A percentile compares a stretch with the other conserved stretches of the same genome.
Conservation (phyloP, 2,329 filamentous ascomycete species). For the Ceratocystis lukuohia region DNA sequence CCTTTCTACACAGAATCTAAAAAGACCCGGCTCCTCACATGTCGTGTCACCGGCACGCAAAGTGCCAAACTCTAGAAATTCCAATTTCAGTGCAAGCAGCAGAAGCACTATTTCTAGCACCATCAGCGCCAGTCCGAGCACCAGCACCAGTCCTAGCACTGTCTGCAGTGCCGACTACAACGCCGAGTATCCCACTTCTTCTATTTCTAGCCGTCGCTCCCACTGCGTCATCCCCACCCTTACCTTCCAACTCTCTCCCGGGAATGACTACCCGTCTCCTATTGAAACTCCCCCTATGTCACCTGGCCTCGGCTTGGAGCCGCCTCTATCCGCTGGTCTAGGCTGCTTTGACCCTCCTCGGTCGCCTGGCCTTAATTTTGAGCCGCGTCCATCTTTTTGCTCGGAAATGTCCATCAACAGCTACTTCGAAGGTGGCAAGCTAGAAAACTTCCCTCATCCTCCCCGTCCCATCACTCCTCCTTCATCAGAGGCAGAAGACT, state of each 20-base stretch:
- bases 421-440: constrained; percentile 18
- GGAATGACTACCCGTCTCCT: constrained; percentile 2
- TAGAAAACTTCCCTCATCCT: constrained; percentile 18
- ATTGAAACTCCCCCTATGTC: constrained; percentile 8
- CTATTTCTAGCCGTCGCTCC: constrained; percentile 14
- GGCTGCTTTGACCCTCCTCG: neutral
- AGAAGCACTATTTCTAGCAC: constrained; percentile 14
- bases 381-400: constrained; percentile 18
- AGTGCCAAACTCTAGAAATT: constrained; percentile 13
- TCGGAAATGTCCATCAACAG: constrained; percentile 19
- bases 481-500: constrained; percentile 8
- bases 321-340: neutral
- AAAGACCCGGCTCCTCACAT: constrained; percentile 16
- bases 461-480: constrained; percentile 12
- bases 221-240: constrained; percentile 12
- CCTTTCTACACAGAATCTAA: constrained; percentile 10
- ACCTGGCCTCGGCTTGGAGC: constrained; percentile 7
- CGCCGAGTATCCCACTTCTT: constrained; percentile 5
- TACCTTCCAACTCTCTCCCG: constrained; percentile 16
- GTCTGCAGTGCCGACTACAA: constrained; percentile 15
- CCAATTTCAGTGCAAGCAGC: constrained; percentile 15
- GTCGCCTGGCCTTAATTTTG: constrained; percentile 11
- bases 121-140: constrained; percentile 11
- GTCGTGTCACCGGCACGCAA: constrained; percentile 18
- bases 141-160: constrained; percentile 14